phyloP scores from a whole-genome alignment of 2,329 filamentous ascomycete genomes.

The Pseudogymnoascus sp. region DNA sequence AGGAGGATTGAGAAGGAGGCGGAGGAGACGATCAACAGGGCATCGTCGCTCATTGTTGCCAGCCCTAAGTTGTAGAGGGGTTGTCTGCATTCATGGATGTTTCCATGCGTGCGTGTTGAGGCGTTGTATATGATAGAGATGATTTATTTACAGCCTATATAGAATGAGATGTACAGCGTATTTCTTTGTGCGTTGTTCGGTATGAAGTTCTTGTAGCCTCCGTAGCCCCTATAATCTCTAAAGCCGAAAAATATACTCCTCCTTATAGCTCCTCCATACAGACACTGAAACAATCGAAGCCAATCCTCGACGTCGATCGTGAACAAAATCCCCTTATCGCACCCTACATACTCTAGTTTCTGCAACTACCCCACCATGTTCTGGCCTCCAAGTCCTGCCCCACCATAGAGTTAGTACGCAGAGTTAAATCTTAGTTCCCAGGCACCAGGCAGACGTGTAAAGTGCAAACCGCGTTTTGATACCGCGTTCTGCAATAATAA shows the following conservation, averaged over 20 bases:
- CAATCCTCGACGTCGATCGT: neutral
- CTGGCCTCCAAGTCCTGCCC: neutral
- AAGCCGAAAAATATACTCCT: neutral
- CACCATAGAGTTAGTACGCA: neutral
- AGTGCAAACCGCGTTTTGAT: neutral
- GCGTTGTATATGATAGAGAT: neutral
- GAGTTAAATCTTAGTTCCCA: neutral
- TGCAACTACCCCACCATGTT: neutral
- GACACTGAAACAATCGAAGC: neutral
- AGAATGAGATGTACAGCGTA: neutral
- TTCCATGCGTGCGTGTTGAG: neutral
- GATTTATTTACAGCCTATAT: conserved; percentile 3
- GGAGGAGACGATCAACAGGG: conserved; percentile 53
- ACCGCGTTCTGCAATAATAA: neutral
- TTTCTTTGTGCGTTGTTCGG: neutral
- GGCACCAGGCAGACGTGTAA: conserved; percentile 3
- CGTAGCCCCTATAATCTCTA: neutral
- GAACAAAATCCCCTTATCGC: neutral
- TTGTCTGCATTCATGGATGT: neutral
- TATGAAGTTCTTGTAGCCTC: neutral
- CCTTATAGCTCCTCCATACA: neutral
- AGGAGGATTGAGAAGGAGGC: conserved; percentile 71
- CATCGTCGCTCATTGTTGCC: conserved; percentile 45
- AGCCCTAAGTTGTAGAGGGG: conserved; percentile 47
- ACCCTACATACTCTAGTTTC: neutral